Percentiles rank a stretch among this genome's conserved stretches.
These are phyloP conservation scores for Ustilago loliicola DNA, from an alignment of 1,284 basidiomycete genomes.

Conservation along the genomic window DNA sequence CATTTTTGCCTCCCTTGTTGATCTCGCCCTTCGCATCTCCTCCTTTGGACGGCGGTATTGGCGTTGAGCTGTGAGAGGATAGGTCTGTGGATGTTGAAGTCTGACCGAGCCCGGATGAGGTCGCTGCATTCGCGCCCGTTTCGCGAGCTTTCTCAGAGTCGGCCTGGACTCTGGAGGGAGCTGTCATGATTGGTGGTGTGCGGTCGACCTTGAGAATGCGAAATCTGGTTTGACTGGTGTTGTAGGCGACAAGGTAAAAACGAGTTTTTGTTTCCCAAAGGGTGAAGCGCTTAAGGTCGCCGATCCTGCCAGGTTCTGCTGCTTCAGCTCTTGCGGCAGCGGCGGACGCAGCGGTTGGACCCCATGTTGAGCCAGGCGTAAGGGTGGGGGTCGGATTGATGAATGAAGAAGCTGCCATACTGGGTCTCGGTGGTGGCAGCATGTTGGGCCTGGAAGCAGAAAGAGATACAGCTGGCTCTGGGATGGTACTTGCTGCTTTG, in stretches of 20 bases:
- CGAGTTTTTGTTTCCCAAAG: slow-evolving; percentile 68
- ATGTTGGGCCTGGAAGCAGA: slow-evolving; percentile 42
- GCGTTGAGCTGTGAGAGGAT: background rate
- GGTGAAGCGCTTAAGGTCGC: slow-evolving; percentile 65
- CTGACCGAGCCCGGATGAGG: background rate
- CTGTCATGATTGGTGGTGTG: slow-evolving; percentile 49
- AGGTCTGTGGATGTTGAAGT: background rate
- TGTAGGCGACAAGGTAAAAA: slow-evolving; percentile 68
- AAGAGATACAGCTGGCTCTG: slow-evolving; percentile 47
- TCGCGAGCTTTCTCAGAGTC: slow-evolving; percentile 22
- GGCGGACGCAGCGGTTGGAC: slow-evolving; percentile 41
- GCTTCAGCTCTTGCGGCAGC: slow-evolving; percentile 49
- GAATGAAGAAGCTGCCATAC: slow-evolving; percentile 48
- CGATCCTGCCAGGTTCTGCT: slow-evolving; percentile 53
- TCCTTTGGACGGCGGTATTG: background rate
- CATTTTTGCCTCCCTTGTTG: slow-evolving; percentile 7
- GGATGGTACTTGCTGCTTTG: slow-evolving; percentile 47
- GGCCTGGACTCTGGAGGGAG: slow-evolving; percentile 9
- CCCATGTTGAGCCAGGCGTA: slow-evolving; percentile 53
- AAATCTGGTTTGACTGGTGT: slow-evolving; percentile 65
- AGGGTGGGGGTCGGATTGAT: slow-evolving; percentile 50
- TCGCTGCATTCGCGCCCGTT: background rate
- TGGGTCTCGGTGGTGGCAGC: slow-evolving; percentile 43
- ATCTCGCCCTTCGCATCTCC: slow-evolving; percentile 17
- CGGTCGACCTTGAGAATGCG: slow-evolving; percentile 68